Base-by-base conservation (phyloP, 176 grass and related monocot species). In the Rhynchospora pubera region DNA sequence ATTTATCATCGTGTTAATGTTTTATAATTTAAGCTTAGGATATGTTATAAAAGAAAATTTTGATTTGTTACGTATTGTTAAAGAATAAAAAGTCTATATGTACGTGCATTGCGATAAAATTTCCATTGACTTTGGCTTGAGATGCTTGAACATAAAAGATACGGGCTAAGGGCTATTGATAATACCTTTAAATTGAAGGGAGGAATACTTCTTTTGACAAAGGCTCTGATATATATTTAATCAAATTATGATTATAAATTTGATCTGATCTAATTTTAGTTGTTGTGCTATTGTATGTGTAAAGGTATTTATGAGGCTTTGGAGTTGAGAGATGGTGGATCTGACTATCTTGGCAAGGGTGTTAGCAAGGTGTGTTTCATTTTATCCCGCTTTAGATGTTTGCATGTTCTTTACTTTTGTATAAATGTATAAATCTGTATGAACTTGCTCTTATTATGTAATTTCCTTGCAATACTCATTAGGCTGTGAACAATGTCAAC, bases 261-360 rank as follows among this genome's bases (percentile, higher is more conserved):
- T 23, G 16, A 62, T 87, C 1, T 14, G 16, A 24, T 43, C 76
- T 84, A 61, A 79, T 23, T 52, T 11, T 12, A 34, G 42, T 3
- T 52, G 9, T 16, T 83, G 45, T 39, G 8, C 21, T 81, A 3
- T 65, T 81, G 55, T 44, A 39, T 18, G 65, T 51, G 6, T 74
- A 14, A 68, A 97, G 95, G 92, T 5, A 68, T 97, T 21, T 98
- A 98, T 14, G 95, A 98, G 81, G 90, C 95, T 24, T 59, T 98
- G 85, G 95, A 98, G 67, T 79, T 98, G n/a, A 94, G 95, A 69
- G 95, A 98, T 53, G 95, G 95, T 57, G 92, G 95, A 65, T 94
- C 95, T 82, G 92, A 94, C 68, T 98, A 98, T 77, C 90, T 98
- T 82, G 95, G 92, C 32, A 98, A 98, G 85, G 95, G 92, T 71